phyloP scores from a whole-genome alignment of 345 rosid species.

The Bretschneidera sinensis region DNA sequence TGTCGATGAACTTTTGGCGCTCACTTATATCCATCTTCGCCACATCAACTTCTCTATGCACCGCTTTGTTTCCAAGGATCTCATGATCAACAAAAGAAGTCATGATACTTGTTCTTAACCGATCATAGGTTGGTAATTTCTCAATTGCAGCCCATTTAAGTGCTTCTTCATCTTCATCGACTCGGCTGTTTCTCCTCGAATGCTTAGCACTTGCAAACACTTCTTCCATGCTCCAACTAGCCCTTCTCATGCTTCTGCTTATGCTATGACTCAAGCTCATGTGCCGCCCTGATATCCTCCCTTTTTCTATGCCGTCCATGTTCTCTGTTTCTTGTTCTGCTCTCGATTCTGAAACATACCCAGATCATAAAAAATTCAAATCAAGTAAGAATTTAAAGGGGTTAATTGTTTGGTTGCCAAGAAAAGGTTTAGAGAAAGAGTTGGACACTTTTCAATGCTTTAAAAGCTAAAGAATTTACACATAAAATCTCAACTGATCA shows the following conservation, averaged over 20 bases:
- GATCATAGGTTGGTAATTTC: constrained; percentile 74
- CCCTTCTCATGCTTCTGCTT: constrained; percentile 56
- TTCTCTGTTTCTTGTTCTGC: neutral
- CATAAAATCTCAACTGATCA: too few species aligned
- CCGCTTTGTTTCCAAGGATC: constrained; percentile 23
- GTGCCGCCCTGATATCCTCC: constrained; percentile 8
- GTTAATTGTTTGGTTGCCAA: too few species aligned
- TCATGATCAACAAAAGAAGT: constrained; percentile 41
- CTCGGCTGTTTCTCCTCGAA: constrained; percentile 44
- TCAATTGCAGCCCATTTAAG: constrained; percentile 97
- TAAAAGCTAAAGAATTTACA: too few species aligned
- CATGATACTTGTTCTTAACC: constrained; percentile 73
- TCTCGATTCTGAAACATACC: too few species aligned
- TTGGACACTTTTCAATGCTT: neutral
- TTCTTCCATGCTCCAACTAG: constrained; percentile 61
- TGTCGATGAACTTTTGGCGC: constrained; percentile 65
- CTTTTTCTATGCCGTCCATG: constrained; percentile 21
- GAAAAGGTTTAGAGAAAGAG: neutral
- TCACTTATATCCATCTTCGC: constrained; percentile 63
- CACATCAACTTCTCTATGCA: constrained; percentile 62
- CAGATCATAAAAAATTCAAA: neutral
- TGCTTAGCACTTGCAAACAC: constrained; percentile 20
- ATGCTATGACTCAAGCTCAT: constrained; percentile 29
- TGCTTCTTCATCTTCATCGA: constrained; percentile 82
- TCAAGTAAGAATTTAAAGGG: neutral